Percentiles rank a stretch among this genome's conserved stretches.
Evolutionary conservation across 176 grass and related monocot species (phyloP).

Genomic region (bread wheat (Triticum aestivum)): DNA sequence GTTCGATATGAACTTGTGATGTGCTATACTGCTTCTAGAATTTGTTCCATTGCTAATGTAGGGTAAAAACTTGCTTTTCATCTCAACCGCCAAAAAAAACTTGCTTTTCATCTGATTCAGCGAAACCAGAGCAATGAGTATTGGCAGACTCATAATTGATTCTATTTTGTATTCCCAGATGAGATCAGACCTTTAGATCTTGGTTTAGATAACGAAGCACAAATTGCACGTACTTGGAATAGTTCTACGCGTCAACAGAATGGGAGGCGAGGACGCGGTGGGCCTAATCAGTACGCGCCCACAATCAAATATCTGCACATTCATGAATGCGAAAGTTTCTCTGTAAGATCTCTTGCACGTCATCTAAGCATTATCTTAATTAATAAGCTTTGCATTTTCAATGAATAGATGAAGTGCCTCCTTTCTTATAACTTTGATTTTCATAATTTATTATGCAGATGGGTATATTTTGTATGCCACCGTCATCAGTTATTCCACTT

Average conservation of each 20-base stretch:
- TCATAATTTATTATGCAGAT: conserved; percentile 50
- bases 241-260: conserved; percentile 50
- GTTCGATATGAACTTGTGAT: neutral
- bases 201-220: conserved; percentile 83
- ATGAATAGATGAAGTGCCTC: neutral
- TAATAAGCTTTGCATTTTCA: neutral
- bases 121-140: neutral
- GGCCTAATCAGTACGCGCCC: conserved; percentile 45
- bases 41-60: conserved; percentile 8
- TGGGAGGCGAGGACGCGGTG: conserved; percentile 74
- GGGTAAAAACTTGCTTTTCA: neutral
- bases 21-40: neutral
- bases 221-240: conserved; percentile 73
- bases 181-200: conserved; percentile 87
- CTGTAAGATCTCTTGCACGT: conserved; percentile 58
- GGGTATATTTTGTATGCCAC: conserved; percentile 98
- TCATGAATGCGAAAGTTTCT: conserved; percentile 87
- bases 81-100: neutral
- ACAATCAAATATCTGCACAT: conserved; percentile 95
- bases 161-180: conserved; percentile 51
- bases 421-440: neutral
- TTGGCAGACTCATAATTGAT: neutral
- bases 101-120: conserved; percentile 13
- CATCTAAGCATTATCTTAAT: conserved; percentile 8
- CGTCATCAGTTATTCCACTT: conserved; percentile 93